Percentiles rank a stretch among this genome's conserved stretches.
These are phyloP conservation scores for Ogataea paraovalis DNA, from an alignment of 805 yeast species.

Conservation along the genomic window DNA sequence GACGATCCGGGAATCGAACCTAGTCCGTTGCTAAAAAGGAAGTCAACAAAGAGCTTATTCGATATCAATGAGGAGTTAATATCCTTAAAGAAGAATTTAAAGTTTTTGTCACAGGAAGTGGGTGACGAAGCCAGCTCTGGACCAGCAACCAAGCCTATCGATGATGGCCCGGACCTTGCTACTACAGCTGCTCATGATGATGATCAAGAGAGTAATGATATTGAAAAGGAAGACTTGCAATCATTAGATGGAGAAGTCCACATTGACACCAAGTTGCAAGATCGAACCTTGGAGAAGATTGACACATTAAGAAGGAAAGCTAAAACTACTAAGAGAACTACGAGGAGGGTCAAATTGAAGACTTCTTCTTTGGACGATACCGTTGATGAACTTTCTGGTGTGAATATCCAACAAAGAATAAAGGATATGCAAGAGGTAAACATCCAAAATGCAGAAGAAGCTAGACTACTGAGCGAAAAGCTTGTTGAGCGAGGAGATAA, in stretches of 20 bases:
- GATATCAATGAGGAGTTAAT: slow-evolving; percentile 45
- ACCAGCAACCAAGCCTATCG: no score
- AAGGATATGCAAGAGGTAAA: slow-evolving; percentile 25
- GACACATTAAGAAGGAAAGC: slow-evolving; percentile 23
- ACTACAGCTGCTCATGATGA: no score
- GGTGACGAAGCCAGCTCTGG: slow-evolving; percentile 6
- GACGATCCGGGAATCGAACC: slow-evolving; percentile 22
- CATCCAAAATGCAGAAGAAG: not conserved
- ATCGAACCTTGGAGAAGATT: slow-evolving; percentile 3
- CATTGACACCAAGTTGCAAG: slow-evolving; percentile 1
- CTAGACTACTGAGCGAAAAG: not conserved
- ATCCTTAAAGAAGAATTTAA: slow-evolving; percentile 28
- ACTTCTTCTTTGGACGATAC: slow-evolving; percentile 29
- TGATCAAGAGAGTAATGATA: not conserved
- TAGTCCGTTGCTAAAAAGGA: slow-evolving; percentile 26
- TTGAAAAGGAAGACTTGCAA: slow-evolving; percentile 6
- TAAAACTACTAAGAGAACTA: slow-evolving; percentile 49
- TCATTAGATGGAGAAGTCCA: not conserved
- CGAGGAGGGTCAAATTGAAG: slow-evolving; percentile 47
- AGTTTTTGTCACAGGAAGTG: slow-evolving; percentile 11
- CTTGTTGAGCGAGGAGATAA: slow-evolving; percentile 1
- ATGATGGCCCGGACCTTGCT: no score
- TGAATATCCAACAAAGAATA: slow-evolving; percentile 42
- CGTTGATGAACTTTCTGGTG: slow-evolving; percentile 32
- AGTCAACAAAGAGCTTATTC: slow-evolving; percentile 34